Evolutionary conservation across 2,329 filamentous ascomycete species (phyloP).

Genomic region (Colletotrichum limetticola): DNA sequence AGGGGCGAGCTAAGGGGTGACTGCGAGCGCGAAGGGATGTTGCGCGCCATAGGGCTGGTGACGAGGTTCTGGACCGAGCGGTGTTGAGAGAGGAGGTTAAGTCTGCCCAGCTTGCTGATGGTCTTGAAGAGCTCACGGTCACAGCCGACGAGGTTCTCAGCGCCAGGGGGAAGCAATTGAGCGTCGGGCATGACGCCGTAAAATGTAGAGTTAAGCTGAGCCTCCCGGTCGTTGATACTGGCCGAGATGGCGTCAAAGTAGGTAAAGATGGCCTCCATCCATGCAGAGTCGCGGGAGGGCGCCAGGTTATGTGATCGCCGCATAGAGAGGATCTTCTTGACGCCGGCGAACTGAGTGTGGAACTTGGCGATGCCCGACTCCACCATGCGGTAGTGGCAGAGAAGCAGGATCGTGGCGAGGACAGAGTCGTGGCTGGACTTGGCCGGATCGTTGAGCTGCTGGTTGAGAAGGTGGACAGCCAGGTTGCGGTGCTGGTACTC

Average conservation of each 20-base stretch:
- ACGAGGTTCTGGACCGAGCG: conserved; percentile 59
- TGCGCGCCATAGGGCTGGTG: conserved; percentile 34
- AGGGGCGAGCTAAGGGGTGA: conserved; percentile 55
- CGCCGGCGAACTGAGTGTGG: conserved; percentile 91
- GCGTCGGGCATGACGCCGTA: conserved; percentile 64
- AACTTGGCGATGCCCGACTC: conserved; percentile 94
- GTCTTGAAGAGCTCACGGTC: conserved; percentile 88
- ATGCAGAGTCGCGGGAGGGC: conserved; percentile 76
- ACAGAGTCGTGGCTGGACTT: conserved; percentile 87
- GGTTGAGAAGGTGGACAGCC: conserved; percentile 85
- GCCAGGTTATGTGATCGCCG: conserved; percentile 66
- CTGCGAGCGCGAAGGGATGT: conserved; percentile 44
- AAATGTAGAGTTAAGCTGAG: conserved; percentile 78
- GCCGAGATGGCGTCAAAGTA: conserved; percentile 95
- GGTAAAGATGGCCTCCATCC: conserved; percentile 93
- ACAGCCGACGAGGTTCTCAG: conserved; percentile 89
- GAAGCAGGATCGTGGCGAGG: conserved; percentile 84
- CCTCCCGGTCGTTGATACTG: conserved; percentile 90
- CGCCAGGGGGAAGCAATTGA: conserved; percentile 65
- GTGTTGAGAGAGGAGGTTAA: conserved; percentile 85
- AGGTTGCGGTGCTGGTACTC: conserved; percentile 83
- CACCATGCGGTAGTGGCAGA: conserved; percentile 93
- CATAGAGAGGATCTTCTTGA: conserved; percentile 88
- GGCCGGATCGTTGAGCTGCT: conserved; percentile 80
- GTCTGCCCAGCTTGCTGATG: conserved; percentile 82